Base-by-base conservation (phyloP, 164 flowering plant species). In the Stephania japonica region DNA sequence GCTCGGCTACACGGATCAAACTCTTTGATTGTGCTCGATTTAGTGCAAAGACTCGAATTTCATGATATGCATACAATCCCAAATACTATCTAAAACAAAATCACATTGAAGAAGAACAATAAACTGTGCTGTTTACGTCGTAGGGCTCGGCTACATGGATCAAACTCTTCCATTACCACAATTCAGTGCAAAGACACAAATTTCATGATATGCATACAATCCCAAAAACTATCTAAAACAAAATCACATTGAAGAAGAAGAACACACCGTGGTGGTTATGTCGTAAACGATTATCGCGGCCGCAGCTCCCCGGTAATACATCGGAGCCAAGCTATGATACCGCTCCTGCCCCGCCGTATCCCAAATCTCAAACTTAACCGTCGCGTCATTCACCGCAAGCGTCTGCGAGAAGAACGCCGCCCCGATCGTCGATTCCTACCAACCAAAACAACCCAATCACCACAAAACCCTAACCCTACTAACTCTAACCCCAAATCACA, bases 341-440 rank as follows among this genome's bases (percentile, higher is more conserved):
- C 91, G 79, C 78, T 89, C 93, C 72, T 89, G 93, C n/a, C 93
- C 93, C 7, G 93, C 93, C 0, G 93, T 89, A 77, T 89, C 93
- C 93, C 93, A 89, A 72, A 89, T 89, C 87, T 89, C 91, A 75
- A 89, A 86, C 71, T 89, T 89, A 49, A 89, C 85, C 0, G 91
- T 84, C 3, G 83, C 85, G 69, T 87, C 91, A 65, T 83, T 84
- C 64, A 85, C 86, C n/a, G 87, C 85, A 68, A 89, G 42, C 7
- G 91, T 87, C 66, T 87, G 91, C 1, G 91, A 85, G 75, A 87
- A 89, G 72, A 87, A 89, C 3, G 93, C 93, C 0, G 93, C 93
- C 44, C 93, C 91, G 16, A 89, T 87, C 4, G 93, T 89, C 38
- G 93, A 89, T 78, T 89, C 93, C 93, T 87, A 69, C 70, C 66